Conservation (phyloP, 2,329 filamentous ascomycete species). For the Elsinoe arachidis region DNA sequence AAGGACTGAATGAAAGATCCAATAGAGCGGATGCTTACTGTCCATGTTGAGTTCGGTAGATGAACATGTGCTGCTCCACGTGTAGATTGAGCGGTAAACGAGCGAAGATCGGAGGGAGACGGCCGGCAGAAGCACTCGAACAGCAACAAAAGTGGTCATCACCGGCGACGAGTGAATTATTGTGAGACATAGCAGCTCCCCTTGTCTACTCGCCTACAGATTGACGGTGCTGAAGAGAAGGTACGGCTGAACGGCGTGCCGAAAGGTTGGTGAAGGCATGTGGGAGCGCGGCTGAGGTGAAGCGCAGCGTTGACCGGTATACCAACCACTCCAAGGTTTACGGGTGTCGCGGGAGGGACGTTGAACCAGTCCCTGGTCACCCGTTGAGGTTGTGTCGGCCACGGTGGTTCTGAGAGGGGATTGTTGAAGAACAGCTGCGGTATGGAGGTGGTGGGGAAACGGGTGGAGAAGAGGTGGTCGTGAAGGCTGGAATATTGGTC, state of each 20-base stretch:
- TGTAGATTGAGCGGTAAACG: background rate
- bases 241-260: background rate
- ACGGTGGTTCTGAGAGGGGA: background rate
- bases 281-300: background rate
- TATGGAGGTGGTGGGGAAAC: background rate
- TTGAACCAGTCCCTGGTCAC: background rate
- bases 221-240: background rate
- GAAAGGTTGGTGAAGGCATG: background rate
- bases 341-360: constrained; percentile 7
- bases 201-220: background rate
- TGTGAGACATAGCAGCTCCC: background rate
- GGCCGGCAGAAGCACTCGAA: background rate
- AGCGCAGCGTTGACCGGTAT: background rate
- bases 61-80: background rate
- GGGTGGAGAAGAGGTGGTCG: background rate
- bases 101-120: background rate
- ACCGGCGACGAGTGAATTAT: background rate
- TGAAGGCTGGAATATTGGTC: background rate
- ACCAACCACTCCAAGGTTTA: constrained; percentile 5
- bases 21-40: background rate
- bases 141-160: background rate
- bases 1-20: background rate
- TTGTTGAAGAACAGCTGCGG: background rate
- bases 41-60: background rate
- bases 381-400: constrained; percentile 6